Evolutionary conservation across 1,139 yeast species (phyloP), one percentile per base, ranked within the genome.

Genomic region (Taphrina sp.): DNA sequence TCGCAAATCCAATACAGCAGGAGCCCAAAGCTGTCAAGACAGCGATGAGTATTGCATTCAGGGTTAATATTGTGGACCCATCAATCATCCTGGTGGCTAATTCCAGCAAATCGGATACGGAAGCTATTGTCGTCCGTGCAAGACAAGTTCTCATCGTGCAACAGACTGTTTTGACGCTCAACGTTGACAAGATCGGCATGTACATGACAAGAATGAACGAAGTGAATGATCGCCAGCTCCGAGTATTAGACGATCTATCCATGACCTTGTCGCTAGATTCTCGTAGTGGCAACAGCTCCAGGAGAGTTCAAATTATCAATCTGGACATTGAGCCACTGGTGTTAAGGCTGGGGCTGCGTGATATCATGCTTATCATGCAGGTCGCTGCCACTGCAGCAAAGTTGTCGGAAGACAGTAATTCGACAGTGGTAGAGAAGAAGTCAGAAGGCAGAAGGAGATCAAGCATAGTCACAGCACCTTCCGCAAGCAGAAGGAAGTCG

Each of bases 241-340:
- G 96, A 59, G 78, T 94, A 35, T 75, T 94, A 60, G 97, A 94
- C 68, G 96, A 92, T 65, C 92, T 92, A 69, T 84, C 95, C 1
- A 71, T 89, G 5, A 81, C 90, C 0, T 76, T 87, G 60, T 80
- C 88, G 0, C 73, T 85, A 59, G 96, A 90, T 65, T 75, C 79
- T 12, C 74, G 90, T 39, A 84, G 83, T 1, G 80, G 94, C 0
- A 77, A 82, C 1, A 68, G 74, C 0, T 76, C 78, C 0, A 77
- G 78, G 12, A 75, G 77, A 53, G 67, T 87, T 56, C 82, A 95
- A 0, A 75, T 77, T 33, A 76, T 89, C 26, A 83, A 82, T 58
- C 76, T 85, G 3, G 79, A 89, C 0, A 75, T 92, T 35, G 96
- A 92, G 59, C 95, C 95, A 0, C 69, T 94, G 41, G 74, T 90